Evolutionary conservation across 2,329 filamentous ascomycete genomes (phyloP), one percentile per base, ranked within the genome.

Genomic region (Oidium heveae): DNA sequence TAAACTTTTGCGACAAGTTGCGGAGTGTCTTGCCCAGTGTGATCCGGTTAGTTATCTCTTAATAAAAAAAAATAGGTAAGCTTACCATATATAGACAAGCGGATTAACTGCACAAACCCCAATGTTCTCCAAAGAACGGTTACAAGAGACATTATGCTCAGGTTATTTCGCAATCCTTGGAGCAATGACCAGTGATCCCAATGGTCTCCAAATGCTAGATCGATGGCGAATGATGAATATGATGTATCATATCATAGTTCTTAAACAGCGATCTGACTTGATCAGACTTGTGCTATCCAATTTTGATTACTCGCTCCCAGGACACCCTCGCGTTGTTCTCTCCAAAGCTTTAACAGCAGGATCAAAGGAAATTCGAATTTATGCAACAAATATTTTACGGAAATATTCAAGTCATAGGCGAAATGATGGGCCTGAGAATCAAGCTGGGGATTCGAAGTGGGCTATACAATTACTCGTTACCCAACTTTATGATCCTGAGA

Each of bases 191-290:
- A 82, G 82, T 54, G 86, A 94, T 62, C 70, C 76, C 0, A 85
- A 82, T 61, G 91, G 91, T 0, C 73, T 96, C 24, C 79, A 83
- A 57, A 89, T 98, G 69, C 77, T 98, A 64, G 89, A 96, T 66
- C 75, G 86, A 61, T 96, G 91, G 89, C 86, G 87, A 61, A 93
- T 98, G 74, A 88, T 95, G 69, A 96, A 96, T 67, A 98, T 98
- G 86, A 93, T 96, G 74, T 98, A 98, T 65, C 91, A 96, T 67
- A 94, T 98, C 57, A 77, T 95, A 56, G 89, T 96, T 63, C 73
- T 94, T 47, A 86, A 84, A 61, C 84, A 91, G 66, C 82, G 91
- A 2, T 86, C 89, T 49, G 91, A 98, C 65, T 72, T 98, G 56
- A 86, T 96, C 65, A 86, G 88, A 64, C 74, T 89, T 10, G 74